Evolutionary conservation across 202 grass and related monocot species (phyloP).

Genomic region (Cymbopogon flexuosus): DNA sequence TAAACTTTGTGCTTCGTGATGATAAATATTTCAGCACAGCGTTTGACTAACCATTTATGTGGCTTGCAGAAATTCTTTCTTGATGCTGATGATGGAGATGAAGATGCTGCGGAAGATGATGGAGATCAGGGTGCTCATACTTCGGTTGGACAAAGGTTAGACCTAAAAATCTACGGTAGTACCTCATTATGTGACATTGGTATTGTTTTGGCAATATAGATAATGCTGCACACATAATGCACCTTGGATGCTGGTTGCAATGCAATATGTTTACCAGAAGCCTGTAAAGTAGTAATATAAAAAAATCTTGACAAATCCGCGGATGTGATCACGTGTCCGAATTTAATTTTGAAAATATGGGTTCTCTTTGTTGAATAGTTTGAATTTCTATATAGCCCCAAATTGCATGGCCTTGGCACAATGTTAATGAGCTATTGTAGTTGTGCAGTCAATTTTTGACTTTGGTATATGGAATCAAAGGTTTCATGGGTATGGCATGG

Average conservation of each 20-base stretch:
- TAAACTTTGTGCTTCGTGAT: conserved; percentile 10
- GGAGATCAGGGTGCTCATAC: conserved; percentile 36
- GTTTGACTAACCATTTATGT: conserved; percentile 15
- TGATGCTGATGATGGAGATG: conserved; percentile 72
- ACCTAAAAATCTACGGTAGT: neutral
- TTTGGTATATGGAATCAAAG: neutral
- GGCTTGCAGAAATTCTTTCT: conserved; percentile 82
- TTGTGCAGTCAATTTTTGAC: neutral
- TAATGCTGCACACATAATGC: neutral
- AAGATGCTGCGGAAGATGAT: conserved; percentile 46
- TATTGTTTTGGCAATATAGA: neutral
- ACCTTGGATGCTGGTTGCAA: neutral
- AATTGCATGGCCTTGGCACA: too few relatives aligned
- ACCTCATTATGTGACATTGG: neutral
- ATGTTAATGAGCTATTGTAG: neutral
- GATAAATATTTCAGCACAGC: neutral
- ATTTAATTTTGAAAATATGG: neutral
- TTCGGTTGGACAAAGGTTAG: conserved; percentile 47
- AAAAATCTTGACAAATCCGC: neutral
- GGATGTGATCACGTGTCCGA: neutral
- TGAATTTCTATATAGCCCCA: neutral
- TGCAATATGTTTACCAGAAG: neutral
- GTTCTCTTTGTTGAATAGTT: neutral
- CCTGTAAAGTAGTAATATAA: neutral
- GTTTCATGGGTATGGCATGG: neutral